Base-by-base conservation (phyloP, 164 flowering plant species). In the Akebia trifoliata region DNA sequence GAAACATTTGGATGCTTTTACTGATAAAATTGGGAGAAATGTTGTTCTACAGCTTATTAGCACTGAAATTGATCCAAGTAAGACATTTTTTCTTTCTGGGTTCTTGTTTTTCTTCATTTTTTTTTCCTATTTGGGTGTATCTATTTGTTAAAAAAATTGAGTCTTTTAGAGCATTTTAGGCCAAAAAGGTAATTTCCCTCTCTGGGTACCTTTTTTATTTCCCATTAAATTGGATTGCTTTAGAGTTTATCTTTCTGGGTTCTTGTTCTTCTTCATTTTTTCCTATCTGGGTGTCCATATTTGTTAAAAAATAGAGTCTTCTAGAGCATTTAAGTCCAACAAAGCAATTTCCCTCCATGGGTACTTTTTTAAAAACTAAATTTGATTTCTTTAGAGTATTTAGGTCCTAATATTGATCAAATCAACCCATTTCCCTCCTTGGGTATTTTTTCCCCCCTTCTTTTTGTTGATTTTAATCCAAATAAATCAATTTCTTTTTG, bases 11-110 rank as follows among this genome's bases (percentile, higher is more conserved):
- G 97, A 93, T 74, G 80, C 84, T 74, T 69, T 82, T 20, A 64
- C 94, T 50, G 99, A 90, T 15, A 77, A 59, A 44, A 70, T 93
- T 54, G 99, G 99, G 7, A 69, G 84, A 51, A 92, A 88, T 73
- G 85, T 92, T 34, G 81, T 76, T 46, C 57, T 92, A 22, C 69
- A 85, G 69, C 96, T 92, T 51, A 34, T 87, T 35, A 87, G 97
- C 70, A 72, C 79, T 31, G 83, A 90, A 42, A 68, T 78, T 60
- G 87, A 90, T 76, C 87, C 89, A 54, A 82, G 98, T 91, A 78
- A 72, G 92, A 30, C n/a, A 30, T 42, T 68, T 40, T 35, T 40
- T 22, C 35, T 35, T 9, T 28, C 14, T 18, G 39, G n/a, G 8
- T 30, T 38, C 14, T 10, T 20, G 1, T 15, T 4, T 2, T 29